These are phyloP conservation scores for Proliferodiscus dingleyae DNA, from an alignment of 2,329 filamentous ascomycete species.

Conservation along the genomic window DNA sequence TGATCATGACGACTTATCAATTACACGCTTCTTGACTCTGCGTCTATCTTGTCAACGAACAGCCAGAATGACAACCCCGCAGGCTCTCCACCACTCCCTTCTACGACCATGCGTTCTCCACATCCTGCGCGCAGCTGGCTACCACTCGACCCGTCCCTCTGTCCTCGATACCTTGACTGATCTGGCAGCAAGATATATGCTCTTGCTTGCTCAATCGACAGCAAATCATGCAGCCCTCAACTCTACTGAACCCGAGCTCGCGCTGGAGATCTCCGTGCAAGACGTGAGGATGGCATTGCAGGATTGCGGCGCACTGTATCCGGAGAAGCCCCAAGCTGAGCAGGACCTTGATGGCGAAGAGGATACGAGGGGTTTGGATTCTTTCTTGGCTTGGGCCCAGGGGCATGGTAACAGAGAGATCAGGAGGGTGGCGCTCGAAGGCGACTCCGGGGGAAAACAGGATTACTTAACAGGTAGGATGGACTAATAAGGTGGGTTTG, in stretches of 20 bases:
- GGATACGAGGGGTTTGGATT: conserved; percentile 71
- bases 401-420: conserved; percentile 76
- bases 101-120: conserved; percentile 84
- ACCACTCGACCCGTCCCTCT: conserved; percentile 73
- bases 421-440: conserved; percentile 70
- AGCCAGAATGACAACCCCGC: conserved; percentile 36
- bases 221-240: conserved; percentile 58
- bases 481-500: conserved; percentile 4
- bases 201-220: conserved; percentile 67
- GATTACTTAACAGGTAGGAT: conserved; percentile 67
- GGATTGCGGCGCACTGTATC: conserved; percentile 70
- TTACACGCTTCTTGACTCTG: conserved; percentile 17
- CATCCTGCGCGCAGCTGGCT: conserved; percentile 86
- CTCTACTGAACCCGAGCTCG: conserved; percentile 61
- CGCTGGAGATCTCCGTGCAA: conserved; percentile 58
- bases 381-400: conserved; percentile 74
- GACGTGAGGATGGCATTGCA: conserved; percentile 84
- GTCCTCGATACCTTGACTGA: conserved; percentile 87
- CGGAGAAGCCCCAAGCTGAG: conserved; percentile 61
- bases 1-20: conserved; percentile 24
- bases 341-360: conserved; percentile 63
- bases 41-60: conserved; percentile 1
- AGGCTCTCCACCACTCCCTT: conserved; percentile 65
- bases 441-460: conserved; percentile 57
- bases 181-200: conserved; percentile 75